Base-by-base conservation (phyloP, 345 rosid species). In the Reutealis trisperma region DNA sequence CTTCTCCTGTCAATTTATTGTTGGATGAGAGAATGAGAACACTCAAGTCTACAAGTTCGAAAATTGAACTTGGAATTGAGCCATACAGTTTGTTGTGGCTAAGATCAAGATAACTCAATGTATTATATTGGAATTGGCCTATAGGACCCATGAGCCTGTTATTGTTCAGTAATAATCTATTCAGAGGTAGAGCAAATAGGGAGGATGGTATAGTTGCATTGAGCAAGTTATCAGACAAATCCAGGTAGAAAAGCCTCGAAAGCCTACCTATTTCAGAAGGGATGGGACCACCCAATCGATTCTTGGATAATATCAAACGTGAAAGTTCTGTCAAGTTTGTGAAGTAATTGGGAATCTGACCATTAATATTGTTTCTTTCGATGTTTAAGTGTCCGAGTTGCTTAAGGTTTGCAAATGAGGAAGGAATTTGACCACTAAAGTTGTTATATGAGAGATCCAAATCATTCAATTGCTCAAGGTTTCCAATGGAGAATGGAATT, bases 51-150 rank as follows among this genome's bases (percentile, higher is more conserved):
- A 8, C 72, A 18, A 27, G 32, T 12, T 73, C n/a, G 42, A 41
- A 76, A 19, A 76, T 54, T 27, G 77, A 72, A 37, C 16, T n/a
- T 19, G 77, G 77, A 19, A 81, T 61, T 34, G 67, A 63, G 8
- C 83, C 77, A 8, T 61, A 55, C 14, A 80, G 27, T 59, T 3
- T 51, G 57, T 80, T 80, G 16, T 10, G 4, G 21, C 63, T 24
- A 21, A 57, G 7, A 59, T 58, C 30, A n/a, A 72, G 5, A 41
- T 22, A 37, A 37, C 4, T 32, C 22, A 19, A 21, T 16, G 47
- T 13, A 3, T 64, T 64, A 64, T 18, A 2, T 19, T 27, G 1
- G 44, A 30, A 63, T 32, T 32, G 66, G 19, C 37, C 16, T 32
- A 2, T 2, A 6, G 1, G 34, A 45, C 15, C 18, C 10, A 2